Conservation (phyloP, 352 stramenopile species). For the Phytopythium mirpurense region DNA sequence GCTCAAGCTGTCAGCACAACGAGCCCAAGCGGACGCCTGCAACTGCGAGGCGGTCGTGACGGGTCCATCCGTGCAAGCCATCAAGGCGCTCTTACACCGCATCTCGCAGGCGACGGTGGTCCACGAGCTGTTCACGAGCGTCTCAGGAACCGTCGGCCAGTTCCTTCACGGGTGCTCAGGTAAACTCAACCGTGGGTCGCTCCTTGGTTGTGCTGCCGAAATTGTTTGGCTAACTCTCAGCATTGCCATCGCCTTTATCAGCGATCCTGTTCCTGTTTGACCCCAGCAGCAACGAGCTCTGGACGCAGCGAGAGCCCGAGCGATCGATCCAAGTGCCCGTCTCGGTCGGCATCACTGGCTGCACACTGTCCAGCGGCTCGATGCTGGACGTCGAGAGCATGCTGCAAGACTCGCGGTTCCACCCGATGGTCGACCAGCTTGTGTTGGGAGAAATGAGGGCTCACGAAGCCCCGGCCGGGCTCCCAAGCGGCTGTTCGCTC, state of each 20-base stretch:
- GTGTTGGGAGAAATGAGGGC: constrained; percentile 20
- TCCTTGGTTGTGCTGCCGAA: no score
- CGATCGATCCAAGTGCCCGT: constrained; percentile 44
- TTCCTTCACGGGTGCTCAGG: constrained; percentile 33
- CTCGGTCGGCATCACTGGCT: constrained; percentile 51
- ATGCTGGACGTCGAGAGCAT: constrained; percentile 37
- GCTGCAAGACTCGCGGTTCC: constrained; percentile 38
- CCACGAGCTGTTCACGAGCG: constrained; percentile 38
- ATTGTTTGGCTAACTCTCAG: no score
- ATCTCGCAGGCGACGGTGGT: constrained; percentile 25
- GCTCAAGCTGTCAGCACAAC: not conserved
- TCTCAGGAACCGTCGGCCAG: constrained; percentile 32
- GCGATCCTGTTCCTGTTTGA: constrained; percentile 62
- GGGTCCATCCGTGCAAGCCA: constrained; percentile 17
- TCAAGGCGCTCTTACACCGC: constrained; percentile 47
- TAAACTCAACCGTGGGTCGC: constrained; percentile 4
- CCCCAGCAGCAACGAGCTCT: constrained; percentile 54
- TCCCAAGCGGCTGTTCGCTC: no score
- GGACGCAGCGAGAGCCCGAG: constrained; percentile 46
- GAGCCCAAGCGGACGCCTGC: not conserved
- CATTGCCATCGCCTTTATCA: not conserved
- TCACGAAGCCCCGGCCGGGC: constrained; percentile 5
- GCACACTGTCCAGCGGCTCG: constrained; percentile 28
- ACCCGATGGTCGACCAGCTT: constrained; percentile 64
- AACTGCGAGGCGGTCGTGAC: not conserved